A percentile compares a stretch with the other conserved stretches of the same genome.
These are phyloP conservation scores for Phytophthora podocarpi DNA, from an alignment of 352 stramenopile species.

Conservation along the genomic window DNA sequence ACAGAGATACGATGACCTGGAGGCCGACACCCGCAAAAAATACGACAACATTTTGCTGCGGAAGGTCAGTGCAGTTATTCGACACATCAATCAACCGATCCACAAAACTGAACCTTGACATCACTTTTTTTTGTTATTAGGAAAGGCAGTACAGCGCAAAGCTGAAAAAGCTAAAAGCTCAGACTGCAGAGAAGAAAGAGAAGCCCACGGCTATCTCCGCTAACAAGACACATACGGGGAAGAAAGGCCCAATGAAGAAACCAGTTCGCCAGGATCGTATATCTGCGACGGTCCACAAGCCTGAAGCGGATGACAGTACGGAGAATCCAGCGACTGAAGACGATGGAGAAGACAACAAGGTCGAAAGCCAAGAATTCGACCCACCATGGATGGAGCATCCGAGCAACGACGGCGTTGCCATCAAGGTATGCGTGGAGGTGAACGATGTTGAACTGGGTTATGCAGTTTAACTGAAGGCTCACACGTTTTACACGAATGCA, in stretches of 20 bases:
- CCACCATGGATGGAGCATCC: neutral
- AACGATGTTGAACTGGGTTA: neutral
- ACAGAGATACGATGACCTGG: constrained; percentile 23
- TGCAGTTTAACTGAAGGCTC: neutral
- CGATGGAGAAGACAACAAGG: constrained; percentile 1
- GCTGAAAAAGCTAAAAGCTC: constrained; percentile 11
- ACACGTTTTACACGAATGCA: constrained; percentile 3
- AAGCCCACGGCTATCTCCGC: neutral
- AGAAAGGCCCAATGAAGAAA: neutral
- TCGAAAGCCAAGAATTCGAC: constrained; percentile 1
- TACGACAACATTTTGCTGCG: constrained; percentile 29
- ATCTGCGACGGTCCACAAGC: constrained; percentile 1
- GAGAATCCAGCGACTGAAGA: neutral
- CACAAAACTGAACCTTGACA: neutral
- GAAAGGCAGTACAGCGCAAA: constrained; percentile 30
- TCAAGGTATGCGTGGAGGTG: constrained; percentile 16
- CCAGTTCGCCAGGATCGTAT: neutral
- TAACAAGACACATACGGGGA: neutral
- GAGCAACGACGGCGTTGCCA: neutral
- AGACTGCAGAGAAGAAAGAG: constrained; percentile 5
- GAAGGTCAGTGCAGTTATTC: constrained; percentile 24
- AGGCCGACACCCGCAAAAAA: constrained; percentile 20
- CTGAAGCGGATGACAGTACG: neutral
- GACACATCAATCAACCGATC: constrained; percentile 28
- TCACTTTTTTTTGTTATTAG: constrained; percentile 1